A percentile compares a stretch with the other conserved stretches of the same genome.
Conservation (phyloP, 2,329 filamentous ascomycete genomes). For the Nannizzia gypsea region DNA sequence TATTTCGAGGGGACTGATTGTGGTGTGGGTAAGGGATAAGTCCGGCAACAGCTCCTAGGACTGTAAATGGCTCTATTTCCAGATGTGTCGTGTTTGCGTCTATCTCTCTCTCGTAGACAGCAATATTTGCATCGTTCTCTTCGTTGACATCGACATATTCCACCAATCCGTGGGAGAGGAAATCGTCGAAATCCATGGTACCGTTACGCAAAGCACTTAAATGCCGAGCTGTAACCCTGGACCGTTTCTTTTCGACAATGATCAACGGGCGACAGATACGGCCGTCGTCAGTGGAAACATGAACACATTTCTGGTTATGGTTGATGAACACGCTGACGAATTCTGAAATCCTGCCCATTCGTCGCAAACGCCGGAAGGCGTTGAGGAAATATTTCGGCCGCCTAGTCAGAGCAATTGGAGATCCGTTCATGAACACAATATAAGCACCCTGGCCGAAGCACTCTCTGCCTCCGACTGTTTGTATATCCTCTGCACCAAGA, state of each 20-base stretch:
- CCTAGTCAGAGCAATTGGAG: conserved; percentile 75
- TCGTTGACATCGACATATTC: conserved; percentile 98
- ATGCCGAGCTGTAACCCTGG: conserved; percentile 67
- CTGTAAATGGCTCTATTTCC: conserved; percentile 95
- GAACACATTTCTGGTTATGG: conserved; percentile 77
- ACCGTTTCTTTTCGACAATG: conserved; percentile 76
- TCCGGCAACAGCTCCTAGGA: conserved; percentile 87
- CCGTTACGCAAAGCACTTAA: conserved; percentile 72
- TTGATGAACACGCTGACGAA: conserved; percentile 97
- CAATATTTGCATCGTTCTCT: conserved; percentile 90
- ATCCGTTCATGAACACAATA: conserved; percentile 90
- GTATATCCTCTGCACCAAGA: conserved; percentile 72
- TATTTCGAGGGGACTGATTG: conserved; percentile 97
- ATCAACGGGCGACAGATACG: conserved; percentile 93
- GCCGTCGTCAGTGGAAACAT: conserved; percentile 94
- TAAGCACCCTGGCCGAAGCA: conserved; percentile 77
- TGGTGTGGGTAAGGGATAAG: conserved; percentile 97
- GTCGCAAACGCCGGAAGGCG: conserved; percentile 72
- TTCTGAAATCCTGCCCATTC: conserved; percentile 83
- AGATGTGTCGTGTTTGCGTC: conserved; percentile 77
- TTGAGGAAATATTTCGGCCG: conserved; percentile 77
- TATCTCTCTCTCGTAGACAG: conserved; percentile 77
- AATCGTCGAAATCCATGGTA: conserved; percentile 84
- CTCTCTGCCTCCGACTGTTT: conserved; percentile 68
- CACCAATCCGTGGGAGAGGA: conserved; percentile 75